These are phyloP conservation scores for Aspergillus fumigatiaffinis DNA, from an alignment of 2,329 filamentous ascomycete species.

Conservation along the genomic window DNA sequence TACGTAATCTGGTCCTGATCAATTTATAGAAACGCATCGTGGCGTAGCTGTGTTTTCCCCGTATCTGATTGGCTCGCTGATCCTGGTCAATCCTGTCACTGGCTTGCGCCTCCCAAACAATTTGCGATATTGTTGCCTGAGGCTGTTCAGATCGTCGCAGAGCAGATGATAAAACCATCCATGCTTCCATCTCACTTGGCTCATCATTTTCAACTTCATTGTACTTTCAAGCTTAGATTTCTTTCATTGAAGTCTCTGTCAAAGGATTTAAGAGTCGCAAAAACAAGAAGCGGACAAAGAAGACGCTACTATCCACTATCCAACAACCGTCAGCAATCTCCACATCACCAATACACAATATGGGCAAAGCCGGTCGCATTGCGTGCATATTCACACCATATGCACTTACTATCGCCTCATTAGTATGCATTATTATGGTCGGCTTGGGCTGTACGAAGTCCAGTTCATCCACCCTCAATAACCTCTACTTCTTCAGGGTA, in stretches of 20 bases:
- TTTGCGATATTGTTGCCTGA: not conserved
- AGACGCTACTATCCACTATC: not conserved
- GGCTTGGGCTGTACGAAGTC: constrained; percentile 55
- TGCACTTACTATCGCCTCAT: constrained; percentile 69
- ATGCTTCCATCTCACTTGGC: not conserved
- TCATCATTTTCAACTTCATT: not conserved
- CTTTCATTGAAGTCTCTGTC: not conserved
- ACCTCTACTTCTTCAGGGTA: constrained; percentile 55
- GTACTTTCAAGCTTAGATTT: not conserved
- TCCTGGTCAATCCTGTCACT: not conserved
- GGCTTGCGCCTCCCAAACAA: not conserved
- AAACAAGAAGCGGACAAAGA: not conserved
- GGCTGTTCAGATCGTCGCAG: not conserved
- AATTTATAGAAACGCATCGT: constrained; percentile 19
- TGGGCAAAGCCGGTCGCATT: constrained; percentile 73
- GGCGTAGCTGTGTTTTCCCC: constrained; percentile 9
- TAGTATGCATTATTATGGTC: constrained; percentile 63
- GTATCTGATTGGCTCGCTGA: constrained; percentile 14
- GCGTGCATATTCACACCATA: constrained; percentile 87
- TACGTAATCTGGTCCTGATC: not conserved
- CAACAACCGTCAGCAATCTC: not conserved
- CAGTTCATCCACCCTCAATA: constrained; percentile 42
- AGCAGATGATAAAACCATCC: not conserved
- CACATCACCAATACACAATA: constrained; percentile 30
- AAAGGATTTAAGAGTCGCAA: not conserved